Base-by-base conservation (phyloP, 2,329 filamentous ascomycete species). In the Curvularia hawaiiensis region DNA sequence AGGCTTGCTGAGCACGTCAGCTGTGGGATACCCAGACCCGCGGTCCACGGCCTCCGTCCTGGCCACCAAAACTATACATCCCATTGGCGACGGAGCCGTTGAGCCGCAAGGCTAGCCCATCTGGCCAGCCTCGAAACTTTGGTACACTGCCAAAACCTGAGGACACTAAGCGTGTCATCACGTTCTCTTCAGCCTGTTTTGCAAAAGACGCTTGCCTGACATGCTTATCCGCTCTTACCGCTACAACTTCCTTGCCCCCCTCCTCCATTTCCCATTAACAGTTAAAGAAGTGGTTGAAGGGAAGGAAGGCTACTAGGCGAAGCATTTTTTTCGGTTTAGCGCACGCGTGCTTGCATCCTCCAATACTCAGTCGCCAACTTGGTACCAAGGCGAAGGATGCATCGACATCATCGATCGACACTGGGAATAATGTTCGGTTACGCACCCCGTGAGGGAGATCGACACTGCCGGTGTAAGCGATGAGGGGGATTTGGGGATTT, bases 11-110 rank as follows among this genome's bases (percentile, higher is more conserved):
- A 44, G 54, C 31, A 57, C 50, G 50, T 57, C 50, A 57, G 54
- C 52, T 45, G 54, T 57, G 33, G 44, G 45, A 57, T 43, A 49
- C 33, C 45, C 50, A 53, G 45, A 40, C 48, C 54, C 50, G 50
- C 50, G 45, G 54, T 43, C 35, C 39, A 45, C 45, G 31, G 54
- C 30, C 30, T 12, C 40, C 47, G 41, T 45, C 33, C 30, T 22
- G 49, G 18, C 31, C 41, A 31, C 51, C 35, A 38, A 31, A 28
- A 18, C 16, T 9, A 44, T 10, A 31, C 31, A 22, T 22, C 26
- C 35, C 16, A 48, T 57, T 44, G 18, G 45, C 26, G 47, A 46
- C 8, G 24, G 39, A 38, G 26, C 41, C 50, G 50, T 52, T 52
- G 41, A 28, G 24, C 31, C 41, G 41, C 41, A 45, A 28, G 24